Conservation (phyloP, 345 rosid genomes). For the Conringia planisiliqua region DNA sequence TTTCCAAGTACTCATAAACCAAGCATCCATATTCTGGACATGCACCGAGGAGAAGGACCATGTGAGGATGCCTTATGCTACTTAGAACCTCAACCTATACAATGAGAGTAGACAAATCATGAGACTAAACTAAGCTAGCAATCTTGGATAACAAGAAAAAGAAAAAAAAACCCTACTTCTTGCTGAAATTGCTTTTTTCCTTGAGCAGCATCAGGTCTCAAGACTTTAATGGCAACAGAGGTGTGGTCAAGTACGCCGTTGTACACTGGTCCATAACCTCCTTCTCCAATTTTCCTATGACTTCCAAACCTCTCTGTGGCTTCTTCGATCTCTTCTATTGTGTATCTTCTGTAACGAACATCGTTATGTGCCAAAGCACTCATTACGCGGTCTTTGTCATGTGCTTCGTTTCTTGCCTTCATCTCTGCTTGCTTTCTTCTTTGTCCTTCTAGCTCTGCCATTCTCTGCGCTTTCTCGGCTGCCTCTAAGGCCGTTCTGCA, state of each 20-base stretch:
- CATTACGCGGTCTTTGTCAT: constrained; percentile 67
- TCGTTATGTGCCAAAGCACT: constrained; percentile 54
- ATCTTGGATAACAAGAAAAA: not conserved
- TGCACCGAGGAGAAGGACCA: constrained; percentile 89
- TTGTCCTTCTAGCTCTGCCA: constrained; percentile 65
- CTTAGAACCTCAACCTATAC: constrained; percentile 76
- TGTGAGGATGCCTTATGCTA: constrained; percentile 79
- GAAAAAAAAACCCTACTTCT: constrained; percentile 45
- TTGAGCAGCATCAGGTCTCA: constrained; percentile 86
- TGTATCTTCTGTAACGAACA: constrained; percentile 61
- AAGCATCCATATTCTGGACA: constrained; percentile 83
- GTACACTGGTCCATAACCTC: constrained; percentile 90
- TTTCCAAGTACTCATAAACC: constrained; percentile 74
- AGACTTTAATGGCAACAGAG: constrained; percentile 75
- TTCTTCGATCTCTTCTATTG: constrained; percentile 68
- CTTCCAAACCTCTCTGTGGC: constrained; percentile 56
- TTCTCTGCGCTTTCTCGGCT: constrained; percentile 65
- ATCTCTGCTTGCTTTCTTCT: constrained; percentile 61
- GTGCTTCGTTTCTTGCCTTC: constrained; percentile 55
- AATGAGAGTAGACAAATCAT: not conserved
- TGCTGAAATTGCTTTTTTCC: constrained; percentile 79
- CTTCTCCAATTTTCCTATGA: constrained; percentile 71
- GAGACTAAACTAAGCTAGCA: not conserved
- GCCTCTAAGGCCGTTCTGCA: constrained; percentile 72
- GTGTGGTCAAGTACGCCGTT: constrained; percentile 77